These are phyloP conservation scores for Microdochium trichocladiopsis DNA, from an alignment of 2,329 filamentous ascomycete genomes.

Conservation along the genomic window DNA sequence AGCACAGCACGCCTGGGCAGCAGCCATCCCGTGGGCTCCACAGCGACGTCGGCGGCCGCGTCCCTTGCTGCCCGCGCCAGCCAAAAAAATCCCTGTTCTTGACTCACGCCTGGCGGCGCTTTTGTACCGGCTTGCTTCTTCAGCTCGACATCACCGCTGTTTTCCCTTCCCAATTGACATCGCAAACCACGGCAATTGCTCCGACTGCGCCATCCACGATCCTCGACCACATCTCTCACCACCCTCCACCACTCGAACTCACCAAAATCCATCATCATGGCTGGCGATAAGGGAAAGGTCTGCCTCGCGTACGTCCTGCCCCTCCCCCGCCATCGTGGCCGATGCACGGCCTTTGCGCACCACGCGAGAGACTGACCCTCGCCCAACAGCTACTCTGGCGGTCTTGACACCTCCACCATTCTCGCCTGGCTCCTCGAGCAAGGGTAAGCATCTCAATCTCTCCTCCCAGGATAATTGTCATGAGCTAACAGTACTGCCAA, in stretches of 20 bases:
- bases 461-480: background rate
- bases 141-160: background rate
- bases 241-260: background rate
- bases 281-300: slow-evolving; percentile 1
- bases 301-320: background rate
- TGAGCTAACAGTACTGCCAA: background rate
- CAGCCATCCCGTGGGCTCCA: background rate
- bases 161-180: background rate
- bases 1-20: too few species aligned
- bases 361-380: background rate
- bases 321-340: background rate
- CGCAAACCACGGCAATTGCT: background rate
- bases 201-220: background rate
- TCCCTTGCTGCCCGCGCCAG: background rate
- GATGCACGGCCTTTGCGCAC: background rate
- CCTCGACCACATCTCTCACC: background rate
- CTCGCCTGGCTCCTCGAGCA: slow-evolving; percentile 1
- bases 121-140: background rate
- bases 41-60: background rate
- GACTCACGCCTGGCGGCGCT: background rate
- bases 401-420: slow-evolving; percentile 1
- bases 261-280: background rate
- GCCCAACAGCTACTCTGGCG: background rate
- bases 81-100: background rate
- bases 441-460: background rate